Conservation (phyloP, 1,139 yeast genomes). For the Fermentozyma sake region DNA sequence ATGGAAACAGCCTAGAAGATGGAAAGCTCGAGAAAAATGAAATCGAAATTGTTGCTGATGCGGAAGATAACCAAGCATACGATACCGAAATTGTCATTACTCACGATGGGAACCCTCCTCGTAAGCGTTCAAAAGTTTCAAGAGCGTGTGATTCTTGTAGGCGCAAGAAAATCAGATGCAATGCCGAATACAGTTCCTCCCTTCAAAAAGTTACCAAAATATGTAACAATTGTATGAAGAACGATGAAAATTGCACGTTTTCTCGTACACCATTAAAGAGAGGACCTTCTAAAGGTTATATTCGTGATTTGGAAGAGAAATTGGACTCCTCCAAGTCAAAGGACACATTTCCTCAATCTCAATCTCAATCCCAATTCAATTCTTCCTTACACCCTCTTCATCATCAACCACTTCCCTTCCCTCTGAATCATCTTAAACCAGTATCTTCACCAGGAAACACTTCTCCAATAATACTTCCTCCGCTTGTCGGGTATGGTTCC, state of each 20-base stretch:
- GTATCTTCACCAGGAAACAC: constrained; percentile 9
- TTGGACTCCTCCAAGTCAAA: constrained; percentile 10
- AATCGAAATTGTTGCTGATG: not conserved
- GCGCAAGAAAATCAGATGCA: constrained; percentile 59
- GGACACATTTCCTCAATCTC: too few species aligned
- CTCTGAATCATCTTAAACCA: constrained; percentile 8
- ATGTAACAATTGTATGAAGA: constrained; percentile 56
- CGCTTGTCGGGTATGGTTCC: constrained; percentile 15
- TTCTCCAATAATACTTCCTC: constrained; percentile 24
- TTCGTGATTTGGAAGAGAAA: constrained; percentile 39
- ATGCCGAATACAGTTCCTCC: constrained; percentile 46
- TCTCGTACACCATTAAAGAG: constrained; percentile 68
- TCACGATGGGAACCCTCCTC: constrained; percentile 20
- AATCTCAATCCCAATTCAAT: constrained; percentile 2
- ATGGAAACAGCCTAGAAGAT: too few species aligned
- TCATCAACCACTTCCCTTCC: constrained; percentile 17
- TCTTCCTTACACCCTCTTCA: constrained; percentile 4
- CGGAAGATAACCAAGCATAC: not conserved
- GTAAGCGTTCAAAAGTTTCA: constrained; percentile 63
- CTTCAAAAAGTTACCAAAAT: constrained; percentile 42
- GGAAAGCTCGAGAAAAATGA: too few species aligned
- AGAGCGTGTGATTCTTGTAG: constrained; percentile 69
- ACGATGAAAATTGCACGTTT: constrained; percentile 54
- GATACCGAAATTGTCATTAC: too few species aligned
- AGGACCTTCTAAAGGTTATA: constrained; percentile 74